Percentiles rank a stretch among this genome's conserved stretches.
Conservation (phyloP, 225 moss, liverwort and hornwort species). For the Lunularia cruciata region DNA sequence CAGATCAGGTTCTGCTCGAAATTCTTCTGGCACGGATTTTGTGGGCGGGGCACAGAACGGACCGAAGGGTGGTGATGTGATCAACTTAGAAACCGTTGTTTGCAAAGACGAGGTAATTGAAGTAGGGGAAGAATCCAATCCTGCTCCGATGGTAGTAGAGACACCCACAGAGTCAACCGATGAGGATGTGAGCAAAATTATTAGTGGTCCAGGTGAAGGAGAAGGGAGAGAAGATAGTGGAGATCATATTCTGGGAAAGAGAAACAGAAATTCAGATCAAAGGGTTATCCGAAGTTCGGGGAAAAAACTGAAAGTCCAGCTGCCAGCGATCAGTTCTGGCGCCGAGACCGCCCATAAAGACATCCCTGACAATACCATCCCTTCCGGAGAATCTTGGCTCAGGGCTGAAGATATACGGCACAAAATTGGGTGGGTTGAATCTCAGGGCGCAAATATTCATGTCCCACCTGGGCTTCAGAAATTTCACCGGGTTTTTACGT, state of each 20-base stretch:
- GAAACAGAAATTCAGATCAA: conserved; percentile 21
- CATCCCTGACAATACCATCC: not conserved
- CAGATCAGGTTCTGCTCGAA: not conserved
- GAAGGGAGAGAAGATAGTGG: conserved; percentile 11
- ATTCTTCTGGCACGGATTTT: not conserved
- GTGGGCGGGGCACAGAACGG: not conserved
- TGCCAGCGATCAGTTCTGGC: not conserved
- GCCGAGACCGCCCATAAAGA: not conserved
- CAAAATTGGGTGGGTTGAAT: conserved; percentile 37
- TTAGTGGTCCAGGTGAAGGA: not conserved
- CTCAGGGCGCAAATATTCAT: conserved; percentile 20
- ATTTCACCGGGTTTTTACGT: conserved; percentile 56
- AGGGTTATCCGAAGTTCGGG: not conserved
- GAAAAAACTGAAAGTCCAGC: conserved; percentile 24
- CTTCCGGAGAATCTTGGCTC: not conserved
- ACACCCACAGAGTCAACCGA: conserved; percentile 25
- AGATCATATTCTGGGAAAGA: conserved; percentile 24
- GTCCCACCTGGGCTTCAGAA: conserved; percentile 60
- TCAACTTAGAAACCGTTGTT: not conserved
- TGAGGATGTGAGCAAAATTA: conserved; percentile 23
- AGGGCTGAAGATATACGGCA: conserved; percentile 23
- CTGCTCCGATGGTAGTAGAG: conserved; percentile 2
- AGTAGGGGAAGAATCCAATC: not conserved
- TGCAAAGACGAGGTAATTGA: not conserved
- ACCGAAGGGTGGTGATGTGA: not conserved